phyloP scores from a whole-genome alignment of 2,329 filamentous ascomycete species.

The Geosmithia putterillii region DNA sequence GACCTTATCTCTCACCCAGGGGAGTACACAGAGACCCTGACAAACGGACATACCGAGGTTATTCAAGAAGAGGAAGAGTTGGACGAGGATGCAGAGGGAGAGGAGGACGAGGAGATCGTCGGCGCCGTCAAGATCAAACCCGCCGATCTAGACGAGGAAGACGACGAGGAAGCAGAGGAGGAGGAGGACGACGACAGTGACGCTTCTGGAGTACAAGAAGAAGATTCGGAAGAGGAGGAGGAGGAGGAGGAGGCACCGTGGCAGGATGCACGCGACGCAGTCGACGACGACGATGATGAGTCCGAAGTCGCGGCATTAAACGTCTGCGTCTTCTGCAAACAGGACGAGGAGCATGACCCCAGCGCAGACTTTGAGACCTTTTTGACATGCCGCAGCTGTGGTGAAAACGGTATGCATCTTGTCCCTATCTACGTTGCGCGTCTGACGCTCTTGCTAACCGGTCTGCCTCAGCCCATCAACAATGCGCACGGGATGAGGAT shows the following conservation, averaged over 20 bases:
- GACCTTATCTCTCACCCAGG: background rate
- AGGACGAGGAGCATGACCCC: constrained; percentile 73
- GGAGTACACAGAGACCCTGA: constrained; percentile 1
- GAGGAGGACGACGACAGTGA: constrained; percentile 26
- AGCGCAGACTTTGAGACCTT: constrained; percentile 71
- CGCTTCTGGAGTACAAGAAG: constrained; percentile 34
- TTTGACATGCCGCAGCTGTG: constrained; percentile 65
- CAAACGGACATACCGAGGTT: background rate
- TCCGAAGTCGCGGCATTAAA: constrained; percentile 36
- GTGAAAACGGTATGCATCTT: constrained; percentile 61
- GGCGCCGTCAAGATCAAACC: constrained; percentile 45
- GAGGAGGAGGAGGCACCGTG: constrained; percentile 22
- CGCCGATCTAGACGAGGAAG: constrained; percentile 29
- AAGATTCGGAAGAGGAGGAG: constrained; percentile 30
- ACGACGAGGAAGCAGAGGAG: constrained; percentile 19
- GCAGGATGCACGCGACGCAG: constrained; percentile 27
- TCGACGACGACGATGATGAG: constrained; percentile 42
- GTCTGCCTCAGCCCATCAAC: constrained; percentile 61
- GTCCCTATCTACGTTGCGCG: background rate
- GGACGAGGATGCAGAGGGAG: constrained; percentile 11
- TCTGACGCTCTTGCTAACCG: constrained; percentile 20
- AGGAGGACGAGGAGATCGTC: constrained; percentile 32
- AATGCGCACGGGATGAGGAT: constrained; percentile 66
- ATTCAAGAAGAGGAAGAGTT: constrained; percentile 8
- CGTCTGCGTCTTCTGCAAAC: constrained; percentile 60